These are phyloP conservation scores for Hyphopichia homilentoma DNA, from an alignment of 805 yeast species.

Conservation along the genomic window DNA sequence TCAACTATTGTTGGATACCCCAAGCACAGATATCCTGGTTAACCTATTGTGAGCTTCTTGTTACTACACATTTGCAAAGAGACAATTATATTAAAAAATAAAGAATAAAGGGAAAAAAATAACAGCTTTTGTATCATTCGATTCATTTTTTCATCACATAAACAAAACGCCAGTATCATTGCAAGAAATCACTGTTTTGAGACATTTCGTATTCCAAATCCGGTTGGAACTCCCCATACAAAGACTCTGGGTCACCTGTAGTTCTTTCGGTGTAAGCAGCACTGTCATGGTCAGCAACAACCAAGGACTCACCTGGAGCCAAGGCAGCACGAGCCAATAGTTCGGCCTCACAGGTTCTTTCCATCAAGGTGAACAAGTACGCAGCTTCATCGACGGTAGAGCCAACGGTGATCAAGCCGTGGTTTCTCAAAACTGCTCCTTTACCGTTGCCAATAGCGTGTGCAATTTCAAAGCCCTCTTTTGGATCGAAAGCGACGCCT, in stretches of 20 bases:
- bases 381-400: slow-evolving; percentile 36
- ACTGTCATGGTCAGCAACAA: slow-evolving; percentile 52
- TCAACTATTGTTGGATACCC: too few species aligned
- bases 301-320: slow-evolving; percentile 37
- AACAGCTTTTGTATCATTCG: too few species aligned
- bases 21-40: too few species aligned
- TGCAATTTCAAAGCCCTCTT: slow-evolving; percentile 30
- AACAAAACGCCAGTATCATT: too few species aligned
- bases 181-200: too few species aligned
- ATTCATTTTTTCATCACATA: too few species aligned
- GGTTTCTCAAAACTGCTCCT: slow-evolving; percentile 30
- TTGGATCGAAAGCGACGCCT: slow-evolving; percentile 57
- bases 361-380: slow-evolving; percentile 28
- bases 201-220: too few species aligned
- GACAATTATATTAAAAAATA: too few species aligned
- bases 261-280: slow-evolving; percentile 58
- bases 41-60: too few species aligned
- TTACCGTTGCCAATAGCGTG: slow-evolving; percentile 26
- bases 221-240: slow-evolving; percentile 72
- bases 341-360: slow-evolving; percentile 27
- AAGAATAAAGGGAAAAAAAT: too few species aligned
- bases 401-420: slow-evolving; percentile 34
- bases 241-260: slow-evolving; percentile 59
- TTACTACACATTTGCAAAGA: too few species aligned
- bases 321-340: slow-evolving; percentile 38